Evolutionary conservation across 2,329 filamentous ascomycete species (phyloP), one percentile per base, ranked within the genome.

Genomic region (Exophiala aquamarina): DNA sequence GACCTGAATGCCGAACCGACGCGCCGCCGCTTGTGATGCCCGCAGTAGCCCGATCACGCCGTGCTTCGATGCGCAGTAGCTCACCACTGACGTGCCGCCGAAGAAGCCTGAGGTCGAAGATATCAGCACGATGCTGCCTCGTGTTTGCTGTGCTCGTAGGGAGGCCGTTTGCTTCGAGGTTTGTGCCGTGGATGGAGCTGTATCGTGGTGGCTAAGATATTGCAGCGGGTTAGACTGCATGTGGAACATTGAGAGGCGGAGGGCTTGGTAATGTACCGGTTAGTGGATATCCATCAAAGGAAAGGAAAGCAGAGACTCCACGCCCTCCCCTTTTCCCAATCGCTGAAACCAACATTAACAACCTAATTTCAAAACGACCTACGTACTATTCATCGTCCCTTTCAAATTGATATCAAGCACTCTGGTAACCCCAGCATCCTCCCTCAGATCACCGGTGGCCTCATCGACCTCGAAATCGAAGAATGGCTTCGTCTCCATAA

Each of bases 11-110:
- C 61, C 59, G 20, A 68, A 61, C 31, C 62, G 52, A 2, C 56
- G 49, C 1, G 72, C 68, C 9, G 57, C 60, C 2, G 41, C 28
- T 48, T 72, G 68, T 7, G 65, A 68, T 3, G 66, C 59, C 2
- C 71, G 64, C 4, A 68, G 58, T 1, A 73, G 59, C 1, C 70
- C 70, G 1, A 71, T 58, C 2, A 72, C 59, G 2, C 67, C 70
- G 33, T 73, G 70, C 47, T 73, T 73, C 1, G 70, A 71, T 1
- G 70, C 57, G n/a, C 72, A 57, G 40, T 73, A 73, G 1, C 66
- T 67, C 0, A 66, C 59, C 0, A 72, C 69, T 1, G 67, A 67
- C 1, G 69, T 71, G 19, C 68, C 66, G 9, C 70, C 70, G 41
- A 72, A 72, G 52, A 71, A 72, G 8, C 69, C 68, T 4, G 68